Evolutionary conservation across 2,329 filamentous ascomycete species (phyloP), one percentile per base, ranked within the genome.

Genomic region (Whalleya microplaca): DNA sequence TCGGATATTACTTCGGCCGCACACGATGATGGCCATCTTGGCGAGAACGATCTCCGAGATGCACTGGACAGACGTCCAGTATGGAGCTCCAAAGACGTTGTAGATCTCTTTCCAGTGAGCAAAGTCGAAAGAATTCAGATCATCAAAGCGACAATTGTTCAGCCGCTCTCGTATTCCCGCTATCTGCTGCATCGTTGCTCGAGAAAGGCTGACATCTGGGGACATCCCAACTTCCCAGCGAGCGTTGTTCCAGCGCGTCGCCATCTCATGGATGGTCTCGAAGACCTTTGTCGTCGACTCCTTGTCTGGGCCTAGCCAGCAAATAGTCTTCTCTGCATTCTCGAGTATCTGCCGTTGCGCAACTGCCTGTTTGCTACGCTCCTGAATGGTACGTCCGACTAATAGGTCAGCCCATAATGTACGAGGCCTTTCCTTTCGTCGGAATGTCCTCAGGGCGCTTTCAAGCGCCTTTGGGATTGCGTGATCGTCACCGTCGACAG

Each of bases 321-420:
- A 68, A 3, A 68, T 46, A 14, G 66, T 68, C 43, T 59, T 62
- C 32, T 65, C 57, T 5, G 65, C 65, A 23, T 60, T 55, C 32
- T 48, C 48, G 2, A 67, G 51, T 14, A 66, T 53, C 7, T 54
- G 56, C 3, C 61, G 57, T 23, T 55, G 62, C 10, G 37, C 23
- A 5, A 20, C 12, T 1, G 61, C 54, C 32, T 64, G 62, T 3
- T 48, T 48, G 42, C 55, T 62, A 29, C 59, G 62, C 48, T 66
- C 64, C 42, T 63, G 60, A n/a, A 20, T 29, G 2, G 58, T 63
- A 37, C 59, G 56, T 23, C 63, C 62, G 1, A 60, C 53, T 1
- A 67, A 50, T 10, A 66, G 47, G 40, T 66, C 65, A 1, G 64
- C 65, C 65, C 65, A 67, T 9, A 67, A 9, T 1, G 45, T 62